Evolutionary conservation across 371 early-diverging fungal species (phyloP).

Genomic region (Apophysomyces ossiformis): DNA sequence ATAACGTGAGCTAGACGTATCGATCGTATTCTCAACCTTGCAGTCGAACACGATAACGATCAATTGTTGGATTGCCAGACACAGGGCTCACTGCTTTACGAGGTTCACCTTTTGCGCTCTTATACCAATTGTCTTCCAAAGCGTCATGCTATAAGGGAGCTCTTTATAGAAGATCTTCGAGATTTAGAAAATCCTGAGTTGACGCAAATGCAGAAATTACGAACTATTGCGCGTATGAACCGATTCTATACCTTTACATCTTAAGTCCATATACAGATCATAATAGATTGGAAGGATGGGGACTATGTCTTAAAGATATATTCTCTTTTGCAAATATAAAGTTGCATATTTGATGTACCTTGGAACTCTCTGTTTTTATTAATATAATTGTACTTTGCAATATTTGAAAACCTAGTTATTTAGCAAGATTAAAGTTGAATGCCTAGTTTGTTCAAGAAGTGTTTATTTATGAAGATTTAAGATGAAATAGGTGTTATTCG

Average conservation of each 20-base stretch:
- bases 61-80: constrained; percentile 61
- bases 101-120: constrained; percentile 63
- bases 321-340: no score
- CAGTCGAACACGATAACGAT: constrained; percentile 22
- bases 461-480: no score
- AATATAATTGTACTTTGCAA: no score
- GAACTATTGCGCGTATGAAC: constrained; percentile 68
- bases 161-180: constrained; percentile 73
- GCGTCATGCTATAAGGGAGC: constrained; percentile 56
- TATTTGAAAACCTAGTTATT: no score
- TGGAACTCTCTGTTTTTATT: no score
- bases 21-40: constrained; percentile 47
- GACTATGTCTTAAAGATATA: no score
- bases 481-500: no score
- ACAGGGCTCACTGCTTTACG: constrained; percentile 76
- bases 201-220: constrained; percentile 61
- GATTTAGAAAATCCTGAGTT: constrained; percentile 71
- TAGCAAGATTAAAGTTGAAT: no score
- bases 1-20: constrained; percentile 38
- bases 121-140: constrained; percentile 56
- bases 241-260: constrained; percentile 56
- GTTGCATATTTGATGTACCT: no score
- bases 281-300: no score
- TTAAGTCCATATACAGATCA: not conserved
- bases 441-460: no score